Percentiles rank a stretch among this genome's conserved stretches.
These are phyloP conservation scores for Pseudomonodictys pantanalensis DNA, from an alignment of 495 filamentous ascomycete genomes.

Conservation along the genomic window DNA sequence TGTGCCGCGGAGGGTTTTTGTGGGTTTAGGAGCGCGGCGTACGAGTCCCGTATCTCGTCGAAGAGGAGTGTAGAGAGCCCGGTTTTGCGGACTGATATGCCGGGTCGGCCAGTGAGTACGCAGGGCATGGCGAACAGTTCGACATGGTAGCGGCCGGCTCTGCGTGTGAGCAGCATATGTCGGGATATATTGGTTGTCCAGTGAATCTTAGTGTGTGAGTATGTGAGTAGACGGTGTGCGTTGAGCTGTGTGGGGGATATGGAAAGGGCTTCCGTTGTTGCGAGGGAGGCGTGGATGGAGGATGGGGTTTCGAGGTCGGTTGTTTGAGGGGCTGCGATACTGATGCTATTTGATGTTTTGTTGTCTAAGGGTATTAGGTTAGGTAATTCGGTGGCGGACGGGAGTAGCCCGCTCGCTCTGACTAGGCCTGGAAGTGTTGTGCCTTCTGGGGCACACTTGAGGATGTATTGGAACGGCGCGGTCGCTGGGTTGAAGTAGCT, in stretches of 20 bases:
- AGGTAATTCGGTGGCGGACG: not conserved
- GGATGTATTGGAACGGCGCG: not conserved
- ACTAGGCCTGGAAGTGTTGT: not conserved
- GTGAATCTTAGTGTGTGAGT: not conserved
- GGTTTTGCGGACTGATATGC: not conserved
- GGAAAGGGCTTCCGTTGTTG: not conserved
- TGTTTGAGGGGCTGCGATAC: not conserved
- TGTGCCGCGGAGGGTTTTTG: not conserved
- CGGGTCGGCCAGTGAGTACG: not conserved
- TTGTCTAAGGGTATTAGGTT: no score
- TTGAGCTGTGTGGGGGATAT: not conserved
- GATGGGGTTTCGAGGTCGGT: not conserved
- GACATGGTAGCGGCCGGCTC: not conserved
- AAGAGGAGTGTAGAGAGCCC: not conserved
- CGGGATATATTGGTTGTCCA: conserved; percentile 1
- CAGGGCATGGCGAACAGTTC: not conserved
- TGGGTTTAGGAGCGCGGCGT: not conserved
- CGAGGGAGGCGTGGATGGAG: not conserved
- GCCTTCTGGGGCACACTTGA: not conserved
- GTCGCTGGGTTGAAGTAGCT: conserved; percentile 3
- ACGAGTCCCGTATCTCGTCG: not conserved
- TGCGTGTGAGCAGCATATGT: not conserved
- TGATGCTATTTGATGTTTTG: not conserved
- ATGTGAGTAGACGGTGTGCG: not conserved
- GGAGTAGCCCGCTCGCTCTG: not conserved